Conservation (phyloP, 169 alveolate genomes). For the Plasmodium billcollinsi region DNA sequence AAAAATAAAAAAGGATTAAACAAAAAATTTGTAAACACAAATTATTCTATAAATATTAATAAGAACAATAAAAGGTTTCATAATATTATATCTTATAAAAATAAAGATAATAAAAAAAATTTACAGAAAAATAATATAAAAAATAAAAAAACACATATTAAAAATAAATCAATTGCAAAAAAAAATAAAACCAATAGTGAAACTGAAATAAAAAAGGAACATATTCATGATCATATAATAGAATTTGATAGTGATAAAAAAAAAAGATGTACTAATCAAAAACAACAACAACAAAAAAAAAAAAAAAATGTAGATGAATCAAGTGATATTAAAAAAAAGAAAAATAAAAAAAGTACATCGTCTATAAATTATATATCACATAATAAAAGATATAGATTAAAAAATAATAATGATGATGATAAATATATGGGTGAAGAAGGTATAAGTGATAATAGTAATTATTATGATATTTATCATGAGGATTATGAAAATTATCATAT, state of each 20-base stretch:
- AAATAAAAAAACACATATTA: background rate
- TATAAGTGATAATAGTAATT: too few relatives aligned
- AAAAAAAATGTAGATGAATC: background rate
- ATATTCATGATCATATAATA: background rate
- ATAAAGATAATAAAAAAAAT: background rate
- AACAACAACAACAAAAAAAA: background rate
- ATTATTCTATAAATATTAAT: conserved; percentile 46
- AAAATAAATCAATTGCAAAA: background rate
- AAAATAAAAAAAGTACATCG: too few relatives aligned
- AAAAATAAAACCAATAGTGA: background rate
- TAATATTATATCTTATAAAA: background rate
- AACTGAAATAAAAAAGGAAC: too few relatives aligned
- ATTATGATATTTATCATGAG: too few relatives aligned
- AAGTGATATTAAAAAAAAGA: background rate
- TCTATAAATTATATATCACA: too few relatives aligned
- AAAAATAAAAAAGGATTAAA: conserved; percentile 11
- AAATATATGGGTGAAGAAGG: too few relatives aligned
- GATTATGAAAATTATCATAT: too few relatives aligned
- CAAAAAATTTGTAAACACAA: conserved; percentile 38
- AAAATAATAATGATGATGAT: too few relatives aligned
- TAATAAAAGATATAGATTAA: too few relatives aligned
- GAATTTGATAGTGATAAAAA: background rate
- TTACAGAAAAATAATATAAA: background rate
- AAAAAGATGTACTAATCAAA: too few relatives aligned
- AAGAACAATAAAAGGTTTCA: conserved; percentile 33